A percentile compares a stretch with the other conserved stretches of the same genome.
phyloP scores from a whole-genome alignment of 805 yeast species.

The Soucietia sequanensis region DNA sequence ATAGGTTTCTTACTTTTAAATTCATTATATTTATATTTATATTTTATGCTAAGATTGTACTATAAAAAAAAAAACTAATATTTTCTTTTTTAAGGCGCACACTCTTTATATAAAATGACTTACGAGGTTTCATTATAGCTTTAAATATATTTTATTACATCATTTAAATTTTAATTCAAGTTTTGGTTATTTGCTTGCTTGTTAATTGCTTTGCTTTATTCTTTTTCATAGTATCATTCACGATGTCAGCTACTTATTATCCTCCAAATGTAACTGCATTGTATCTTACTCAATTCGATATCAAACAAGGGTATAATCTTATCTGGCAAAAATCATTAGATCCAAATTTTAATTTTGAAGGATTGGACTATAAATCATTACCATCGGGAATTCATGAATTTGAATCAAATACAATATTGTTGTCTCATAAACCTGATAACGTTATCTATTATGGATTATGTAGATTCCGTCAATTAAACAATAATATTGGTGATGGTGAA shows the following conservation, averaged over 20 bases:
- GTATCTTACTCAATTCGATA: constrained; percentile 37
- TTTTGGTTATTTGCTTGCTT: too few relatives aligned
- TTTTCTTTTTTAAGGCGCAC: too few relatives aligned
- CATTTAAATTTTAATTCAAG: too few relatives aligned
- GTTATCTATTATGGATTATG: constrained; percentile 34
- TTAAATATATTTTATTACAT: too few relatives aligned
- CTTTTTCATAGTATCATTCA: too few relatives aligned
- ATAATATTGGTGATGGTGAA: constrained; percentile 1
- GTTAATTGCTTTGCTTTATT: too few relatives aligned
- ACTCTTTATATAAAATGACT: too few relatives aligned
- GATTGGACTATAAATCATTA: constrained; percentile 37
- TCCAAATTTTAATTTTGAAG: constrained; percentile 19
- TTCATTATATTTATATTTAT: constrained; percentile 21
- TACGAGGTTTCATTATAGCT: too few relatives aligned
- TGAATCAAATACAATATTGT: constrained; percentile 25
- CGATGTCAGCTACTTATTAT: too few relatives aligned
- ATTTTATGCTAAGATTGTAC: too few relatives aligned
- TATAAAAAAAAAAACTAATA: too few relatives aligned
- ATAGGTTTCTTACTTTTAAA: constrained; percentile 19
- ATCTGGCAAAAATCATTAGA: constrained; percentile 30
- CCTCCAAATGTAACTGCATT: constrained; percentile 29
- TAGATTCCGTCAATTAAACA: constrained; percentile 25
- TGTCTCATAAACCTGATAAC: constrained; percentile 24
- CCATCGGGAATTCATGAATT: constrained; percentile 43
- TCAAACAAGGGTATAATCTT: constrained; percentile 32